These are phyloP conservation scores for Carex sylvatica DNA, from an alignment of 202 grass and related monocot genomes.

Conservation along the genomic window DNA sequence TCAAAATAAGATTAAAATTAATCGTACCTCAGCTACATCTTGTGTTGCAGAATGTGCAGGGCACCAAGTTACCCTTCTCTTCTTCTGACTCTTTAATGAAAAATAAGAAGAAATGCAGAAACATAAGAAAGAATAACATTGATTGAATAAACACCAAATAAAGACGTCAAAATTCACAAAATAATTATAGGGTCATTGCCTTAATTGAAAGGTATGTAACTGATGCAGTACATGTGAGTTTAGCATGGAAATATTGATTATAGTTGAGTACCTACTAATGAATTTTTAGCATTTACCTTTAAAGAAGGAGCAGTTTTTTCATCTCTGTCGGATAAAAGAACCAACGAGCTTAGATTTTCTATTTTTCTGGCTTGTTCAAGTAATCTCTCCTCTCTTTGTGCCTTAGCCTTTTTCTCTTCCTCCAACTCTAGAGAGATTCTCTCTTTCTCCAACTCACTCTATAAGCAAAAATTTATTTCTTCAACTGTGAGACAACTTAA, in stretches of 20 bases:
- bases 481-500: neutral
- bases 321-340: conserved; percentile 85
- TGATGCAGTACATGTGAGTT: neutral
- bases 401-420: conserved; percentile 93
- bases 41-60: conserved; percentile 43
- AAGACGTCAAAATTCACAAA: conserved; percentile 12
- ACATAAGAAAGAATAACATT: conserved; percentile 19
- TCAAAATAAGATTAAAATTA: conserved; percentile 12
- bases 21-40: conserved; percentile 53
- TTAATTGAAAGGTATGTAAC: conserved; percentile 20
- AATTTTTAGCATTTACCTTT: conserved; percentile 53
- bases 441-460: conserved; percentile 98
- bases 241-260: conserved; percentile 17
- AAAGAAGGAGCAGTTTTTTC: conserved; percentile 43
- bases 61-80: conserved; percentile 92
- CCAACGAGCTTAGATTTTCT: conserved; percentile 85
- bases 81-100: conserved; percentile 49
- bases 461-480: conserved; percentile 1
- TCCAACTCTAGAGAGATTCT: conserved; percentile 89
- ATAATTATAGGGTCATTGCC: neutral
- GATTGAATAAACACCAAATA: neutral
- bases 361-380: conserved; percentile 89
- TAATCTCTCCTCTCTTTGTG: conserved; percentile 69
- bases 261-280: conserved; percentile 10
- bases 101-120: conserved; percentile 27